These are phyloP conservation scores for Fraxinus angustifolia DNA, from an alignment of 305 asterid genomes.

Conservation along the genomic window DNA sequence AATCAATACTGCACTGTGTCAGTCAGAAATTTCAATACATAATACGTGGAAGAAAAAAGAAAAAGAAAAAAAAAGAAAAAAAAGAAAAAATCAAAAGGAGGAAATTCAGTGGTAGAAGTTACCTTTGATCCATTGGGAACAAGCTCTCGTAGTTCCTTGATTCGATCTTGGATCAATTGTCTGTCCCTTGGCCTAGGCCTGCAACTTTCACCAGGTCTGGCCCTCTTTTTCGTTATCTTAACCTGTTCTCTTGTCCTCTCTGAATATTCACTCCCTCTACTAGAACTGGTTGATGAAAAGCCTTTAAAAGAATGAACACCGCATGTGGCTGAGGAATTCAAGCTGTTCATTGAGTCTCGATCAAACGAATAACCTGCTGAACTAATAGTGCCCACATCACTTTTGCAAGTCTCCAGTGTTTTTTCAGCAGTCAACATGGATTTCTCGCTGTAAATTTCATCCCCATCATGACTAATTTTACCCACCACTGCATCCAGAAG, in stretches of 20 bases:
- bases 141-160: constrained; percentile 88
- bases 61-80: background rate
- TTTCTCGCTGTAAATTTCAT: constrained; percentile 37
- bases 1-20: constrained; percentile 93
- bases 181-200: constrained; percentile 98
- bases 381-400: constrained; percentile 57
- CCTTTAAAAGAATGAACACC: constrained; percentile 54
- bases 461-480: constrained; percentile 46
- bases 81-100: constrained; percentile 8
- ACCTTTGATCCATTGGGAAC: constrained; percentile 95
- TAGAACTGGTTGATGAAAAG: constrained; percentile 64
- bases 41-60: background rate
- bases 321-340: constrained; percentile 59
- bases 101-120: constrained; percentile 16
- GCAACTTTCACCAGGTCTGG: constrained; percentile 88
- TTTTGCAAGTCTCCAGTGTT: constrained; percentile 48
- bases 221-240: constrained; percentile 68
- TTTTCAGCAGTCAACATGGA: constrained; percentile 58
- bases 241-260: constrained; percentile 53
- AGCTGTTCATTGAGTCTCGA: constrained; percentile 55
- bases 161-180: constrained; percentile 96
- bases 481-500: constrained; percentile 96
- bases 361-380: constrained; percentile 75
- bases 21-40: constrained; percentile 46
- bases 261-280: constrained; percentile 64